phyloP scores from a whole-genome alignment of 495 filamentous ascomycete species.

The Penicillium coprophilum region DNA sequence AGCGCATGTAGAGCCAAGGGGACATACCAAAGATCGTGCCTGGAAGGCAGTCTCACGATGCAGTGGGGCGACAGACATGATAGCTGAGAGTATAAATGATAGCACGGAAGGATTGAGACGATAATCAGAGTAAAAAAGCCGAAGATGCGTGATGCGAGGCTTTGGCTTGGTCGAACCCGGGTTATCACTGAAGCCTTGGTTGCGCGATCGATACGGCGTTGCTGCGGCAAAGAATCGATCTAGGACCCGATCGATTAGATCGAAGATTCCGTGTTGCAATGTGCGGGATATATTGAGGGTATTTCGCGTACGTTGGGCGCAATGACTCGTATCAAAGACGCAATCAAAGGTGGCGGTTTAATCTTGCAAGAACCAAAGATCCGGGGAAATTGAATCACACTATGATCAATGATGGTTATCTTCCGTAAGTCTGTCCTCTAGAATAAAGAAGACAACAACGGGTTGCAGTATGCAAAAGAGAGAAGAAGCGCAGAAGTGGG shows the following conservation, averaged over 20 bases:
- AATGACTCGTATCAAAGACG: constrained; percentile 4
- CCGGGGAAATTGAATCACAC: background rate
- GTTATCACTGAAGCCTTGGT: constrained; percentile 1
- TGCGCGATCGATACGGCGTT: background rate
- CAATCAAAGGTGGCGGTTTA: constrained; percentile 11
- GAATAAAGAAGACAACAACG: background rate
- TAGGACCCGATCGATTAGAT: background rate
- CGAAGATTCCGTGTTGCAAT: background rate
- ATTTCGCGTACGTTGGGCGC: background rate
- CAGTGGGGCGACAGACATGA: constrained; percentile 52
- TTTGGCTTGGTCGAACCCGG: background rate
- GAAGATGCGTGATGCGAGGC: background rate
- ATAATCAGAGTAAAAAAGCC: constrained; percentile 26
- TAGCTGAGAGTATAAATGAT: constrained; percentile 4
- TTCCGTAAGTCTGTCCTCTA: background rate
- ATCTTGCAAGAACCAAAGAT: background rate
- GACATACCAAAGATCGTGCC: constrained; percentile 67
- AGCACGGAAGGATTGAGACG: constrained; percentile 34
- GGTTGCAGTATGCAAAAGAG: constrained; percentile 13
- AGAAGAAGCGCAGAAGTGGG: constrained; percentile 32
- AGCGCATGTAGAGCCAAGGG: background rate
- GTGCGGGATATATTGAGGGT: background rate
- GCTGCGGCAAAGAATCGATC: background rate
- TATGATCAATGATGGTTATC: background rate
- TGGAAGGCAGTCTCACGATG: constrained; percentile 67